Evolutionary conservation across 148 eudicot species (phyloP), one percentile per base, ranked within the genome.

Genomic region (Heliosperma pusillum): DNA sequence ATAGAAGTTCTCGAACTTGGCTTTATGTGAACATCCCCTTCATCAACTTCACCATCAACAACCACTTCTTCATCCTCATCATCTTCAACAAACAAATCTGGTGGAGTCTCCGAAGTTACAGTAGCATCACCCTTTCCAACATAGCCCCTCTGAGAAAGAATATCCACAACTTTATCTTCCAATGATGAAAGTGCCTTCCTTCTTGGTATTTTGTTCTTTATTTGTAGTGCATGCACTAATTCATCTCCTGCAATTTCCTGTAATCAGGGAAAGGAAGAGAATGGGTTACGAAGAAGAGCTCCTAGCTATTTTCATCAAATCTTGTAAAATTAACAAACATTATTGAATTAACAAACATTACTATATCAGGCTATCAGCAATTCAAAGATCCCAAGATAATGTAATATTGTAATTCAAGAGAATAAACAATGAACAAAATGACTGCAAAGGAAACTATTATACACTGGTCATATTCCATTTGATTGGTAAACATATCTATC

Each of bases 11-110:
- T 83, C 13, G 82, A 71, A 60, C 86, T 92, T 82, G 99, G 99
- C 87, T 92, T 96, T 78, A 96, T 92, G 74, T 84, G 99, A 77
- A 96, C 84, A 82, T 96, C 99, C 70, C 99, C 99, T 84, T 96
- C 97, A 87, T 96, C 97, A 79, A 92, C 88, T 89, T 96, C 99
- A 58, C 99, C 99, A 83, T 96, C 99, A 40, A 87, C 92, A 71
- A 96, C 93, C 74, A 90, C 90, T 87, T 96, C 99, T 75, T 96
- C 99, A 55, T 95, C 98, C 81, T 95, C 99, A 0, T 95, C 99
- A 58, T 90, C 96, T 78, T 90, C 97, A 76, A 82, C 94, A 68
- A 83, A 74, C 77, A 88, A 73, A 73, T 90, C 96, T 52, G 89
- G 90, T 69, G 78, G 52, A 25, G 77, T 70, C 75, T 96, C 97